Evolutionary conservation across 73 alveolate species (phyloP).

Genomic region (Paramecium primaurelia): DNA sequence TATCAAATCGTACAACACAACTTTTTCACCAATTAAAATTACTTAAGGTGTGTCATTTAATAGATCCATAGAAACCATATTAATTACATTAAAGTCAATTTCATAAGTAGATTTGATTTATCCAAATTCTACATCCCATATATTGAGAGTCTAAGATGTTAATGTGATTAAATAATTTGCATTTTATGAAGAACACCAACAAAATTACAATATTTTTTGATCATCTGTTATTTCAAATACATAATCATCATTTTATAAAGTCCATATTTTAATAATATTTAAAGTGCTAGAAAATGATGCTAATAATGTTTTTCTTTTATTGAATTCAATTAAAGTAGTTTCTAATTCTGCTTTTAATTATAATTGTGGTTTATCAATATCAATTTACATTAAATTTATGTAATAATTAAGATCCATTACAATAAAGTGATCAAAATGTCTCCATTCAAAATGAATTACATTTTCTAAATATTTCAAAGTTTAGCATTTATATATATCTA

Average conservation of each 20-base stretch:
- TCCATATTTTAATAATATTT: not conserved
- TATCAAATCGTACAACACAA: conserved; percentile 13
- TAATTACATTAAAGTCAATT: not conserved
- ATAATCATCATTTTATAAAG: not conserved
- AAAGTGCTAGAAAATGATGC: not conserved
- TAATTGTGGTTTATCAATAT: not conserved
- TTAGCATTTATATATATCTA: not conserved
- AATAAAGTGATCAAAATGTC: conserved; percentile 34
- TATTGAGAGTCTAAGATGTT: not conserved
- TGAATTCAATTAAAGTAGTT: not conserved
- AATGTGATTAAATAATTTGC: conserved; percentile 32
- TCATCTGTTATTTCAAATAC: conserved; percentile 28
- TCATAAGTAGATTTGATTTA: conserved; percentile 13
- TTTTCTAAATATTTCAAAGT: not conserved
- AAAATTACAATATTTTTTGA: not conserved
- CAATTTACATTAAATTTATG: not conserved
- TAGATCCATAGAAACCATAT: conserved; percentile 30
- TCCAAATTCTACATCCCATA: conserved; percentile 52
- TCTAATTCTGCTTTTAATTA: conserved; percentile 34
- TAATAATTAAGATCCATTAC: conserved; percentile 6
- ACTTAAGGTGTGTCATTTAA: conserved; percentile 29
- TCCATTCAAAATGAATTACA: conserved; percentile 7
- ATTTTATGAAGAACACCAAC: conserved; percentile 44
- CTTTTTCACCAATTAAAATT: not conserved
- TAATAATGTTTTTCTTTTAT: conserved; percentile 32